Evolutionary conservation across 140 eudicot genomes (phyloP), one percentile per base, ranked within the genome.

Genomic region (Senecio squalidus): DNA sequence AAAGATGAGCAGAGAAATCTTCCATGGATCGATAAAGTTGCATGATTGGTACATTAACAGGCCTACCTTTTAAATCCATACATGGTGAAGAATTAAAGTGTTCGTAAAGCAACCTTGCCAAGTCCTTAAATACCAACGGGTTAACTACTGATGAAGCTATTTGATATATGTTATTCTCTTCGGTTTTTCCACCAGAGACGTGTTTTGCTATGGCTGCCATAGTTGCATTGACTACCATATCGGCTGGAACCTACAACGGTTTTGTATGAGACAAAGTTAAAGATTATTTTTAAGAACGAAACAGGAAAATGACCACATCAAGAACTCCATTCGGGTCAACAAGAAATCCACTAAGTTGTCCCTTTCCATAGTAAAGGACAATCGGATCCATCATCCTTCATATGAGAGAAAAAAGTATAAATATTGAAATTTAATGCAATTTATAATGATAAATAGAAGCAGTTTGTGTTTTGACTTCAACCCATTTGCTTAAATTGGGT

Each of bases 311-410:
- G 77, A 87, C 98, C 44, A 92, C 96, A 71, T 92, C 98, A 77
- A 92, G 90, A 33, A 92, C 98, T 31, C 95, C 98, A 66, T 79
- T 79, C 3, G 96, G 89, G 70, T 92, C 95, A 31, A 69, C 98
- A 30, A 84, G 95, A 75, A 92, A 92, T 62, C 96, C 98, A 15
- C 92, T 81, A 34, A 92, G 91, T 60, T 80, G 94, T 54, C 98
- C 96, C 76, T 92, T 92, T 31, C 98, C 98, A 38, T 92, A 92
- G 80, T 88, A 82, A 55, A 84, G 74, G 36, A 92, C 76, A 36
- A 92, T 74, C 20, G 98, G 98, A 75, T 92, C 98, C 95, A 92
- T 92, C 98, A 92, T 92, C 83, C 98, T 92, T 76, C 55, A 64
- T 21, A 64, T 9, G 15, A 30, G 64, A 74, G 10, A 36, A 18